Conservation (phyloP, 1,284 basidiomycete genomes). For the Athelia sp. region DNA sequence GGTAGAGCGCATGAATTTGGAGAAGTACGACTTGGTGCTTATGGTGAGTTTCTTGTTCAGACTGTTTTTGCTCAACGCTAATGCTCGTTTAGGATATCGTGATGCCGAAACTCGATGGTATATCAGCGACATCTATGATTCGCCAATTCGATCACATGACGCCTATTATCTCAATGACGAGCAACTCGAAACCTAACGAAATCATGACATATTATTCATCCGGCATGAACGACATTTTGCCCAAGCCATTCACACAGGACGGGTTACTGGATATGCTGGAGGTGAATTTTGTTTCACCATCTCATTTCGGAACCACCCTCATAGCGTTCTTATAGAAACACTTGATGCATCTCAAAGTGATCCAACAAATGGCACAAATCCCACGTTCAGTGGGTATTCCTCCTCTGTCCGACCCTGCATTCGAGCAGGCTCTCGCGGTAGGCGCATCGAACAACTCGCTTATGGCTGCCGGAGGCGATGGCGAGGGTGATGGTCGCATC, state of each 20-base stretch:
- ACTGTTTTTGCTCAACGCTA: too few relatives aligned
- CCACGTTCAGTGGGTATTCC: constrained; percentile 72
- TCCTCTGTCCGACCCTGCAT: constrained; percentile 56
- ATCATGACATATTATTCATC: constrained; percentile 89
- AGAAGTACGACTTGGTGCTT: constrained; percentile 91
- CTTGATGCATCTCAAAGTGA: constrained; percentile 87
- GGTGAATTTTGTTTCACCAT: constrained; percentile 33
- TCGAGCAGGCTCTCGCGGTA: constrained; percentile 49
- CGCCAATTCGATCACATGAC: constrained; percentile 92
- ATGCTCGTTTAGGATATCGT: constrained; percentile 72
- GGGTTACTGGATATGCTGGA: constrained; percentile 90
- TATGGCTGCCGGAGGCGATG: constrained; percentile 24
- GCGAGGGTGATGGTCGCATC: constrained; percentile 41
- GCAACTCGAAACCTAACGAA: constrained; percentile 87
- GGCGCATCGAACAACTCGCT: constrained; percentile 17
- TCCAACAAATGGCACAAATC: constrained; percentile 75
- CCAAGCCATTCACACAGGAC: constrained; percentile 95
- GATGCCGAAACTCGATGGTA: constrained; percentile 90
- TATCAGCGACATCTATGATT: constrained; percentile 89
- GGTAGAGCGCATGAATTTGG: constrained; percentile 93
- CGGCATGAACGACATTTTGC: constrained; percentile 96
- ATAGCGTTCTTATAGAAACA: constrained; percentile 61
- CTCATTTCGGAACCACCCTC: neutral
- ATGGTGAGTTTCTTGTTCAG: constrained; percentile 89
- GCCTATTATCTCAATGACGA: constrained; percentile 96